Evolutionary conservation across 2,329 filamentous ascomycete species (phyloP).

Genomic region (Monilinia fructicola): DNA sequence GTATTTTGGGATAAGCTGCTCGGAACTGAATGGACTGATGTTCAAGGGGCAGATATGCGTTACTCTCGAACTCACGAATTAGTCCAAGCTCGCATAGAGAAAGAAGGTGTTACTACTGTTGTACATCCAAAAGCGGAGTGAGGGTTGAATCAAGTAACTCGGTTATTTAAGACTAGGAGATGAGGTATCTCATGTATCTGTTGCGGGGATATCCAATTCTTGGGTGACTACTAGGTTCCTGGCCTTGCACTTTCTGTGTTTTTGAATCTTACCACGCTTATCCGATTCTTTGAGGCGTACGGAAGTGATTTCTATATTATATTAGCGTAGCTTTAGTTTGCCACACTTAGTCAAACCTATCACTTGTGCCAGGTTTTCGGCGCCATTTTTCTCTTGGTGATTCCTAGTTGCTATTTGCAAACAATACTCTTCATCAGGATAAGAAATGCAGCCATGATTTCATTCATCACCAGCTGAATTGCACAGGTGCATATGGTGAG

Average conservation of each 20-base stretch:
- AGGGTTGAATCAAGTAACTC: background rate
- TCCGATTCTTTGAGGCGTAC: background rate
- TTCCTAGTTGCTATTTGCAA: background rate
- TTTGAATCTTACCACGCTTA: background rate
- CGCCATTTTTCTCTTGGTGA: background rate
- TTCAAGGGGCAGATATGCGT: slow-evolving; percentile 8
- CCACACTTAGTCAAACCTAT: background rate
- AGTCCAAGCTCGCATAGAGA: slow-evolving; percentile 6
- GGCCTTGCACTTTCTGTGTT: background rate
- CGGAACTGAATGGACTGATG: slow-evolving; percentile 22
- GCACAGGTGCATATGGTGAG: background rate
- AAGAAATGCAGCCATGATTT: slow-evolving; percentile 1
- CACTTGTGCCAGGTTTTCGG: slow-evolving; percentile 3
- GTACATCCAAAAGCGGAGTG: background rate
- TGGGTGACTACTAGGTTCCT: background rate
- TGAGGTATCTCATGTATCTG: background rate
- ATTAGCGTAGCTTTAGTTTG: background rate
- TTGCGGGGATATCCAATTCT: no score
- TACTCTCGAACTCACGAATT: slow-evolving; percentile 20
- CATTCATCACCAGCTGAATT: background rate
- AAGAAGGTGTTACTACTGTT: background rate
- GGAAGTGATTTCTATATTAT: background rate
- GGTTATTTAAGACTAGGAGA: background rate
- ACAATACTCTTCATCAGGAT: background rate
- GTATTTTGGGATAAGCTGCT: slow-evolving; percentile 24